Evolutionary conservation across 1,139 yeast species (phyloP).

Genomic region (Pichia terricola): DNA sequence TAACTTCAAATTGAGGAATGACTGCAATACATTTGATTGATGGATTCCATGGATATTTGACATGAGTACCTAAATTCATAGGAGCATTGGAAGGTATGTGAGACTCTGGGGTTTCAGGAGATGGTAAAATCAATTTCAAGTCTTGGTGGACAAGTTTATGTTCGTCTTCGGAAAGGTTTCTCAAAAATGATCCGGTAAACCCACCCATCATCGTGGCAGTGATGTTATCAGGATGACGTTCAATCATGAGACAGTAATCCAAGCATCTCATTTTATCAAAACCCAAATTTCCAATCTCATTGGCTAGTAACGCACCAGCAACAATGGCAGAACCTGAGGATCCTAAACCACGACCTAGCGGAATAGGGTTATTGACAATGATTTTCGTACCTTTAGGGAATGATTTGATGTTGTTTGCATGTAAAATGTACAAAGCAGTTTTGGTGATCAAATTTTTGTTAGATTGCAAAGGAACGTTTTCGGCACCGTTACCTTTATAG

Average conservation of each 20-base stretch:
- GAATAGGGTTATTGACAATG: slow-evolving; percentile 81
- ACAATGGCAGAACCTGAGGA: slow-evolving; percentile 99
- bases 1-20: slow-evolving; percentile 88
- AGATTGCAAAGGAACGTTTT: slow-evolving; percentile 58
- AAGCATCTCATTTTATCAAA: slow-evolving; percentile 73
- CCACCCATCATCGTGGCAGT: slow-evolving; percentile 99
- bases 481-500: slow-evolving; percentile 57
- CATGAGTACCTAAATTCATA: slow-evolving; percentile 76
- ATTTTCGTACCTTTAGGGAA: slow-evolving; percentile 84
- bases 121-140: slow-evolving; percentile 73
- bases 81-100: slow-evolving; percentile 76
- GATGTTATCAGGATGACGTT: slow-evolving; percentile 95
- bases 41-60: slow-evolving; percentile 74
- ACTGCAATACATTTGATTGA: slow-evolving; percentile 81
- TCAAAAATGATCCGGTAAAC: slow-evolving; percentile 86
- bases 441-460: slow-evolving; percentile 80
- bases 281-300: slow-evolving; percentile 66
- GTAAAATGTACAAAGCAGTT: slow-evolving; percentile 81
- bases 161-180: slow-evolving; percentile 67
- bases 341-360: slow-evolving; percentile 93
- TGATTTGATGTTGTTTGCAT: slow-evolving; percentile 63
- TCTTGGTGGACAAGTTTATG: slow-evolving; percentile 72
- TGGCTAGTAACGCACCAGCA: slow-evolving; percentile 90
- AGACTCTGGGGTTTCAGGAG: slow-evolving; percentile 22
- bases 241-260: slow-evolving; percentile 93